Evolutionary conservation across 371 early-diverging fungal species (phyloP).

Genomic region (Mucor piriformis): DNA sequence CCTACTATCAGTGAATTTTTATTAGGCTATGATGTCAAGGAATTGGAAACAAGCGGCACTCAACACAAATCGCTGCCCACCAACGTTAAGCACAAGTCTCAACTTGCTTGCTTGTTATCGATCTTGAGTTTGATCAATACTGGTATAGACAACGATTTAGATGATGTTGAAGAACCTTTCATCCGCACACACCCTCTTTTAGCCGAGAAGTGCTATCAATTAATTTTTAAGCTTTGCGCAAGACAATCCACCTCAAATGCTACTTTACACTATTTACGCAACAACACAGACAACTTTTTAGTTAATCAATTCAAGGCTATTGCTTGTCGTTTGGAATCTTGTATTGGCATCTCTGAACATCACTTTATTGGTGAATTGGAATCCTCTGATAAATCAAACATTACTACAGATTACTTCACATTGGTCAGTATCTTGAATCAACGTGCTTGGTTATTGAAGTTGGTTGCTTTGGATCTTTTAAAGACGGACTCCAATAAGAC

Average conservation of each 20-base stretch:
- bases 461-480: slow-evolving; percentile 82
- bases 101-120: slow-evolving; percentile 62
- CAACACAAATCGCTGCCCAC: slow-evolving; percentile 16
- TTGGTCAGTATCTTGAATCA: slow-evolving; percentile 72
- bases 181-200: slow-evolving; percentile 68
- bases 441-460: slow-evolving; percentile 84
- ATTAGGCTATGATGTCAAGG: slow-evolving; percentile 70
- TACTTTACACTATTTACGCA: slow-evolving; percentile 79
- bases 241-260: slow-evolving; percentile 67
- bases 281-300: slow-evolving; percentile 67
- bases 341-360: slow-evolving; percentile 9
- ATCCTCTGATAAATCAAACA: slow-evolving; percentile 15
- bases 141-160: neutral
- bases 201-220: slow-evolving; percentile 83
- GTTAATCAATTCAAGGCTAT: slow-evolving; percentile 54
- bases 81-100: slow-evolving; percentile 20
- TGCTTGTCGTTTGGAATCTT: slow-evolving; percentile 27
- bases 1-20: slow-evolving; percentile 86
- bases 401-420: slow-evolving; percentile 48
- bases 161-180: slow-evolving; percentile 20
- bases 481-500: slow-evolving; percentile 5
- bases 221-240: slow-evolving; percentile 76
- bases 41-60: slow-evolving; percentile 25
- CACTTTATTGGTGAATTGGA: slow-evolving; percentile 20
- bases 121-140: slow-evolving; percentile 62